Conservation (phyloP, 108 stramenopile species). For the Skeletonema costatum region DNA sequence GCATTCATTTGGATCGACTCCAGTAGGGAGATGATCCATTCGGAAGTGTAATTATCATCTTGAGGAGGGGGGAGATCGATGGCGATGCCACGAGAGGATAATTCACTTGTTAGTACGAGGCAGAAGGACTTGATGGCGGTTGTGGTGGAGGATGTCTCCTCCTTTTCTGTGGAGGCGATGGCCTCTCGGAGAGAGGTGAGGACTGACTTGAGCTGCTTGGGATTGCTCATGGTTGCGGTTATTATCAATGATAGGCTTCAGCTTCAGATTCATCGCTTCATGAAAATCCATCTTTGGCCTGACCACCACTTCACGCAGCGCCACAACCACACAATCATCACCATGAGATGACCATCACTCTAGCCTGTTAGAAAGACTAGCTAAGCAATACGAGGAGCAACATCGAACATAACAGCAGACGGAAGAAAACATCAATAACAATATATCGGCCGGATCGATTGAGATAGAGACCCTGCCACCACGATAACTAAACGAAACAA, state of each 20-base stretch:
- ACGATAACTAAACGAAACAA: background rate
- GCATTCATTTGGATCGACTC: slow-evolving; percentile 8
- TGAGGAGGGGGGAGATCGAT: background rate
- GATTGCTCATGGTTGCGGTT: background rate
- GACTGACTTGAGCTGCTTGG: slow-evolving; percentile 25
- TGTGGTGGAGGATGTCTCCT: background rate
- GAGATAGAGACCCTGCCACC: too few relatives aligned
- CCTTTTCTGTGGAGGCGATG: slow-evolving; percentile 8
- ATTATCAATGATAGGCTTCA: too few relatives aligned
- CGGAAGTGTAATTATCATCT: background rate
- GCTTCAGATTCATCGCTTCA: background rate
- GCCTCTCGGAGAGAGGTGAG: slow-evolving; percentile 30
- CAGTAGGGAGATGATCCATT: slow-evolving; percentile 1
- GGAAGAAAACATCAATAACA: too few relatives aligned
- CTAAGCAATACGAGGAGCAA: too few relatives aligned
- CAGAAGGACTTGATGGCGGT: background rate
- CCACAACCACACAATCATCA: too few relatives aligned
- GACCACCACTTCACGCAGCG: too few relatives aligned
- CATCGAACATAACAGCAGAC: too few relatives aligned
- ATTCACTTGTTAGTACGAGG: slow-evolving; percentile 19
- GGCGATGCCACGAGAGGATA: slow-evolving; percentile 25
- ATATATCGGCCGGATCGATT: too few relatives aligned
- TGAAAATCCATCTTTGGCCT: background rate
- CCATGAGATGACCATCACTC: too few relatives aligned
- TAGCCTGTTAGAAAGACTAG: too few relatives aligned